Percentiles rank a stretch among this genome's conserved stretches.
Evolutionary conservation across 2,329 filamentous ascomycete species (phyloP).

Genomic region (Neophaeococcomyces mojaviensis): DNA sequence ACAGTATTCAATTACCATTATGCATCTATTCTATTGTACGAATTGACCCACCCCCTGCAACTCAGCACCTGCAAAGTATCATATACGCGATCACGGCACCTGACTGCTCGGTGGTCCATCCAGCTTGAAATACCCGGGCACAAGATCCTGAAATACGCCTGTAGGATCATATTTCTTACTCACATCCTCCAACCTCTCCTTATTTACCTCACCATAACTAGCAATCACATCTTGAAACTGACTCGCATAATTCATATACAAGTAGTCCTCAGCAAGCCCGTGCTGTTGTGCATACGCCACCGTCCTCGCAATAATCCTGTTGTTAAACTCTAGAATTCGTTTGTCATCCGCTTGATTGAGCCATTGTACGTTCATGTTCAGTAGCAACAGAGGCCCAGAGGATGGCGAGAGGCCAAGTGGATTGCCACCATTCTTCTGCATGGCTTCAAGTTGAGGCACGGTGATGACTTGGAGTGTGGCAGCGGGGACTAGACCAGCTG

Average conservation of each 20-base stretch:
- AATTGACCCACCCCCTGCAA: too few relatives aligned
- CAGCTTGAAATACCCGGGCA: conserved; percentile 41
- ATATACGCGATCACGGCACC: too few relatives aligned
- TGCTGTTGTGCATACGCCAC: conserved; percentile 25
- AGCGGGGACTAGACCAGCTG: conserved; percentile 21
- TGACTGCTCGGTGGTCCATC: conserved; percentile 1
- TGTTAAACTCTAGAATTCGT: conserved; percentile 22
- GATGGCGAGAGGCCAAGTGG: conserved; percentile 27
- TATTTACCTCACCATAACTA: conserved; percentile 36
- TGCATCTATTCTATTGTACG: too few relatives aligned
- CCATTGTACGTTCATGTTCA: conserved; percentile 29
- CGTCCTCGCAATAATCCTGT: conserved; percentile 25
- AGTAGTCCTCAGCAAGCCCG: conserved; percentile 27
- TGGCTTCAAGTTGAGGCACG: conserved; percentile 25
- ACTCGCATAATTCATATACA: conserved; percentile 44
- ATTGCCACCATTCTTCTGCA: conserved; percentile 29
- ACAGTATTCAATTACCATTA: too few relatives aligned
- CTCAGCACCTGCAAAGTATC: too few relatives aligned
- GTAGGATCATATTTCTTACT: conserved; percentile 35
- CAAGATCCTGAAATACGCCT: conserved; percentile 33
- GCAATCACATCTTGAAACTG: conserved; percentile 36
- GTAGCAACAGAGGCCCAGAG: conserved; percentile 23
- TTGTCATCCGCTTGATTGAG: conserved; percentile 27
- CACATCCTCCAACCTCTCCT: conserved; percentile 28
- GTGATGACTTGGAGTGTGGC: conserved; percentile 31